phyloP scores from a whole-genome alignment of 208 protist species.

The Histomonas meleagridis region DNA sequence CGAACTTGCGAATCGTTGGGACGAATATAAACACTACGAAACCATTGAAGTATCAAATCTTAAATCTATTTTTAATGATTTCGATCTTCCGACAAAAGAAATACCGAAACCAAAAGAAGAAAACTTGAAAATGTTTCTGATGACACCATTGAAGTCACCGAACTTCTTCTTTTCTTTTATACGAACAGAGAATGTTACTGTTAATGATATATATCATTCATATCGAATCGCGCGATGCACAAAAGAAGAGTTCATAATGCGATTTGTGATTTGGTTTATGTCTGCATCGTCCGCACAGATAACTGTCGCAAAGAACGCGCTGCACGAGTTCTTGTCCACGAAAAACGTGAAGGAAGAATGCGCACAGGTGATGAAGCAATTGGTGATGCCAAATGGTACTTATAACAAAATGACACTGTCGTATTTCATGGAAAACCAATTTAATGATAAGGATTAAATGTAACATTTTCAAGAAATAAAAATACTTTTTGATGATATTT shows the following conservation, averaged over 20 bases:
- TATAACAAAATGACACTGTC: no score
- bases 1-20: neutral
- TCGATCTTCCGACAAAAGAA: neutral
- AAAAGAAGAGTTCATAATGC: neutral
- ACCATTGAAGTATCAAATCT: no score
- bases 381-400: no score
- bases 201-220: neutral
- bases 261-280: neutral
- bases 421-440: no score
- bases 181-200: neutral
- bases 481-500: no score
- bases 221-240: neutral
- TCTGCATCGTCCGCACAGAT: neutral
- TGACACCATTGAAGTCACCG: neutral
- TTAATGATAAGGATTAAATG: no score
- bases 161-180: neutral
- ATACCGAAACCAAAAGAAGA: neutral
- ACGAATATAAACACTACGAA: no score
- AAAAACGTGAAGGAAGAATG: neutral
- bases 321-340: neutral
- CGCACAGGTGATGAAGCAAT: no score
- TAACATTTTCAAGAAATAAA: no score
- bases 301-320: neutral
- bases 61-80: neutral
- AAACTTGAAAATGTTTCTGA: neutral